Percentiles rank a stretch among this genome's conserved stretches.
Evolutionary conservation across 2,329 filamentous ascomycete species (phyloP).

Genomic region (Trichoderma simmonsii): DNA sequence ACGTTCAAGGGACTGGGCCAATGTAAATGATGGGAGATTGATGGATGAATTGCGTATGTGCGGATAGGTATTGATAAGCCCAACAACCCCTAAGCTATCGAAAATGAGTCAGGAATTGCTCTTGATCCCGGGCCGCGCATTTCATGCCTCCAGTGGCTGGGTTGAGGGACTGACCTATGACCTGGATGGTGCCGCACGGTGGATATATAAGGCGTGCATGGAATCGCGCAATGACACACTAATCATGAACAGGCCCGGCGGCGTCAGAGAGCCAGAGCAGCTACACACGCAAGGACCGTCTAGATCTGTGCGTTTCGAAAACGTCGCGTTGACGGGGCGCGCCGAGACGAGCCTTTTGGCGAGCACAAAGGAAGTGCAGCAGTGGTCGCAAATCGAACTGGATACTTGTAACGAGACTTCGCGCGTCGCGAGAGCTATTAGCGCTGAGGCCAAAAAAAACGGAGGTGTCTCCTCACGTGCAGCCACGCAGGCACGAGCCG

Average conservation of each 20-base stretch:
- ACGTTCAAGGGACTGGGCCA: background rate
- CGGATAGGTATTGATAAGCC: background rate
- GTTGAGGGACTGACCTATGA: slow-evolving; percentile 5
- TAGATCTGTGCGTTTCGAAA: background rate
- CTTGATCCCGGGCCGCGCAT: background rate
- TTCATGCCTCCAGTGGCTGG: background rate
- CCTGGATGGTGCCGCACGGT: background rate
- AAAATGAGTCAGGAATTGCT: background rate
- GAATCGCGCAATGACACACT: slow-evolving; percentile 18
- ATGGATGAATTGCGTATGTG: background rate
- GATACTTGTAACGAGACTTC: slow-evolving; percentile 9
- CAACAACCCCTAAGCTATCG: background rate
- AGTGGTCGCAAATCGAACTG: slow-evolving; percentile 11
- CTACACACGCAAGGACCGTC: background rate
- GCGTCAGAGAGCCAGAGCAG: background rate
- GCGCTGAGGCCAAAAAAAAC: slow-evolving; percentile 17
- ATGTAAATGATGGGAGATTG: background rate
- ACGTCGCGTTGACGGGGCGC: background rate
- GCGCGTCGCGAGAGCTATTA: slow-evolving; percentile 17
- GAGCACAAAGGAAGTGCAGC: slow-evolving; percentile 2
- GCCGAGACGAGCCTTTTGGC: background rate
- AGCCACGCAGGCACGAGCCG: slow-evolving; percentile 9
- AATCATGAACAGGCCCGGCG: background rate
- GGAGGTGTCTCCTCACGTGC: slow-evolving; percentile 17
- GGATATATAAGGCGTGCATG: slow-evolving; percentile 15